These are phyloP conservation scores for Hamigera avellanea DNA, from an alignment of 495 filamentous ascomycete genomes.

Conservation along the genomic window DNA sequence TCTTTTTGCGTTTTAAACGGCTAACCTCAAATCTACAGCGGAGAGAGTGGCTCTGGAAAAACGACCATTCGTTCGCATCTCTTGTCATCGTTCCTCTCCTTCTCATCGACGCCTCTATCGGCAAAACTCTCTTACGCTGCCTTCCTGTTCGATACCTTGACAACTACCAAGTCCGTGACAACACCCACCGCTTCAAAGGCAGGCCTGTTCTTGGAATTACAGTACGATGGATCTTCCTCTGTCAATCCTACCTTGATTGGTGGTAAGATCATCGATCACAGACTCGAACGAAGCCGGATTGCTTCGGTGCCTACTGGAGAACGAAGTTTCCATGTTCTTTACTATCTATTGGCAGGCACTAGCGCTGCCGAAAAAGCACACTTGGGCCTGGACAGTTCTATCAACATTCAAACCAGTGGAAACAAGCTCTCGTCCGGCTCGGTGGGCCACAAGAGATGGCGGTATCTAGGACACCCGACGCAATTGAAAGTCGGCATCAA, in stretches of 20 bases:
- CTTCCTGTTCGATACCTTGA: conserved; percentile 90
- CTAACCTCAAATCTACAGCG: conserved; percentile 37
- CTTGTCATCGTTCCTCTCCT: conserved; percentile 69
- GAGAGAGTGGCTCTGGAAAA: conserved; percentile 92
- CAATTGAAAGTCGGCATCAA: conserved; percentile 96
- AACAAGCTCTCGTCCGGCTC: conserved; percentile 39
- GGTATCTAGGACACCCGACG: conserved; percentile 90
- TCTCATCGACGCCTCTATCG: conserved; percentile 83
- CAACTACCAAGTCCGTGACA: conserved; percentile 93
- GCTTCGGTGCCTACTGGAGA: conserved; percentile 88
- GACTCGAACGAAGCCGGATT: conserved; percentile 82
- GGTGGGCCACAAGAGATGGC: conserved; percentile 69
- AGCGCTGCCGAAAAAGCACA: conserved; percentile 82
- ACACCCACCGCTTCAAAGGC: conserved; percentile 93
- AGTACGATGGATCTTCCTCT: conserved; percentile 82
- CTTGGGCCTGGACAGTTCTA: conserved; percentile 61
- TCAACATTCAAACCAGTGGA: conserved; percentile 25
- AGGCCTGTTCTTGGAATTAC: conserved; percentile 87
- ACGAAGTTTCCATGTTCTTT: conserved; percentile 89
- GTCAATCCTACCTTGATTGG: conserved; percentile 76
- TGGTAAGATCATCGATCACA: conserved; percentile 87
- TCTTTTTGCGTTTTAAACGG: not conserved
- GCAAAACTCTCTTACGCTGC: conserved; percentile 85
- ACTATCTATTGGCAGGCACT: conserved; percentile 89
- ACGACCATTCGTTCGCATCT: conserved; percentile 86